Evolutionary conservation across 352 stramenopile genomes (phyloP), one percentile per base, ranked within the genome.

Genomic region (Phytopythium ostracodes): DNA sequence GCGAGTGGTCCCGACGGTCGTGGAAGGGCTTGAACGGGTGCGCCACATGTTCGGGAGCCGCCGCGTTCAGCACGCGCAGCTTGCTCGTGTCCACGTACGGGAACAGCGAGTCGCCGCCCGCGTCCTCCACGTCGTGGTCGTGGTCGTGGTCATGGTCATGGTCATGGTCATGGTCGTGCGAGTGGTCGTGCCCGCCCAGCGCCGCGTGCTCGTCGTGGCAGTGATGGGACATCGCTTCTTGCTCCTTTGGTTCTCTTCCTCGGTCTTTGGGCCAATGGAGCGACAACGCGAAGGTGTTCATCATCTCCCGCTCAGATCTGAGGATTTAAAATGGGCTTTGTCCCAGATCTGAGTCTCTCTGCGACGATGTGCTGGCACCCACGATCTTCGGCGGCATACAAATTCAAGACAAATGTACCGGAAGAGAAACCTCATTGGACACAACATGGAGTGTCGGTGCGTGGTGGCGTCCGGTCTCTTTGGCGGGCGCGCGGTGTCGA

Each of bases 61-160:
- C 62, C 29, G 81, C 84, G 55, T 95, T 95, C 36, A 93, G 75
- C 69, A 84, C 84, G 27, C 84, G 79, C 53, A 95, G 65, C 64
- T 95, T 95, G 75, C 81, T 95, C 22, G 84, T 94, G 70, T 95
- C 87, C 51, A 95, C 88, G 78, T 79, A 95, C 14, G 72, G 81
- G 67, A 82, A 95, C 59, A 95, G 76, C 46, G 87, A 93, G 58
- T 92, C 84, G 22, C 87, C 87, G 20, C 84, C 76, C 18, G 79
- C 72, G 51, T 94, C 77, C 56, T 93, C 80, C 22, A 88, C 67
- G 25, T 93, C 86, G 51, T 88, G 79, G 40, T 76, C 63, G 56
- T 88, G 79, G 50, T n/a, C n/a, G n/a, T n/a, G n/a, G n/a, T n/a
- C n/a, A n/a, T n/a, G n/a, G n/a, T 77, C 70, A 38, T 88, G 77